phyloP scores from a whole-genome alignment of 2,329 filamentous ascomycete species.

The Botryotinia globosa region DNA sequence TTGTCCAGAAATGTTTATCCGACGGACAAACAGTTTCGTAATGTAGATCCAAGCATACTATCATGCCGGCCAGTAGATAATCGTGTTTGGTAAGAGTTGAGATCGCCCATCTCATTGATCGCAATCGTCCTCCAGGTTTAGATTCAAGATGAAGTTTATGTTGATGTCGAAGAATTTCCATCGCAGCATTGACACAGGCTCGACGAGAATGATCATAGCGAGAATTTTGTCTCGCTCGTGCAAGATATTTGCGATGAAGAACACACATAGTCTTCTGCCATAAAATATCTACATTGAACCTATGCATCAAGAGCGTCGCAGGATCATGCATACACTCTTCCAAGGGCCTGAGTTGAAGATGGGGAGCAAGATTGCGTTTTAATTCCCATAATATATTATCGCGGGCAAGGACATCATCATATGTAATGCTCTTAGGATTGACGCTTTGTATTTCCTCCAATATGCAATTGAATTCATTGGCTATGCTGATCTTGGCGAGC shows the following conservation, averaged over 20 bases:
- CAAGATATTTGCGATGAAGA: slow-evolving; percentile 82
- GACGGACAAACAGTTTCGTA: slow-evolving; percentile 53
- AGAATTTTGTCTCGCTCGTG: slow-evolving; percentile 72
- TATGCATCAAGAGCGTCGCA: slow-evolving; percentile 79
- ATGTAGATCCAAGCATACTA: slow-evolving; percentile 79
- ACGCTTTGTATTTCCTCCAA: slow-evolving; percentile 61
- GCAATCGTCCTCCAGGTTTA: slow-evolving; percentile 66
- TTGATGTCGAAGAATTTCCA: slow-evolving; percentile 78
- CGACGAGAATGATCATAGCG: slow-evolving; percentile 82
- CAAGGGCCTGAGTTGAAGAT: slow-evolving; percentile 72
- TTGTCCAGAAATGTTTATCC: slow-evolving; percentile 55
- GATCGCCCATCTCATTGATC: slow-evolving; percentile 74
- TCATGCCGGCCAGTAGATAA: slow-evolving; percentile 76
- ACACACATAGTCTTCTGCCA: slow-evolving; percentile 88
- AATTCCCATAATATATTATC: slow-evolving; percentile 60
- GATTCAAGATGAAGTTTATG: slow-evolving; percentile 72
- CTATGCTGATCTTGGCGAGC: slow-evolving; percentile 65
- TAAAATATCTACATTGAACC: slow-evolving; percentile 79
- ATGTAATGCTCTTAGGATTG: slow-evolving; percentile 51
- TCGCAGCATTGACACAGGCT: slow-evolving; percentile 80
- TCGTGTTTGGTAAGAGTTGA: slow-evolving; percentile 78
- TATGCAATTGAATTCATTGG: slow-evolving; percentile 68
- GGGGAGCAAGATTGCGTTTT: slow-evolving; percentile 69
- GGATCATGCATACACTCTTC: slow-evolving; percentile 75
- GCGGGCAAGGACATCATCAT: slow-evolving; percentile 63